Evolutionary conservation across 139 green algal species (phyloP).

Genomic region (Pseudopediastrum boryanum): DNA sequence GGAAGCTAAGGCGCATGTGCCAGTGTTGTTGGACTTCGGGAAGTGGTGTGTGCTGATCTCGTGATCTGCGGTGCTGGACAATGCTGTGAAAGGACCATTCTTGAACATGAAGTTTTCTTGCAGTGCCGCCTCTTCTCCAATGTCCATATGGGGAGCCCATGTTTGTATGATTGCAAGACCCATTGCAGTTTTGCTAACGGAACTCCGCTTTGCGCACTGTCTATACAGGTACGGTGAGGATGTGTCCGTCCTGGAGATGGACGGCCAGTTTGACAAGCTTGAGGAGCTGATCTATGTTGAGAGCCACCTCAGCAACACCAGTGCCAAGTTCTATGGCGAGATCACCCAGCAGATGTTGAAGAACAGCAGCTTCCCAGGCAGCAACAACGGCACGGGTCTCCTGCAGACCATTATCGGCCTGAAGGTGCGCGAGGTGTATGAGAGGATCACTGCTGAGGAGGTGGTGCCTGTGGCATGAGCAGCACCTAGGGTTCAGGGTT

Average conservation of each 20-base stretch:
- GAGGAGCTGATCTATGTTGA: slow-evolving; percentile 99
- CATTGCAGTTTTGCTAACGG: too few relatives aligned
- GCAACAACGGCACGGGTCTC: slow-evolving; percentile 99
- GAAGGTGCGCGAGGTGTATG: slow-evolving; percentile 97
- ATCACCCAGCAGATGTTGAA: slow-evolving; percentile 99
- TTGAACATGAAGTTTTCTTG: too few relatives aligned
- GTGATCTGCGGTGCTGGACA: too few relatives aligned
- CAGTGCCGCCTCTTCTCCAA: too few relatives aligned
- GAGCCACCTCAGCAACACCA: slow-evolving; percentile 97
- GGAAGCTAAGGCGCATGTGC: too few relatives aligned
- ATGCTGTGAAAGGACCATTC: too few relatives aligned
- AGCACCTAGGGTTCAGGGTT: too few relatives aligned
- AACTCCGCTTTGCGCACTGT: too few relatives aligned
- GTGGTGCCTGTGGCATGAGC: slow-evolving; percentile 43
- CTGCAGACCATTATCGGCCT: slow-evolving; percentile 84
- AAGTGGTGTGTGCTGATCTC: too few relatives aligned
- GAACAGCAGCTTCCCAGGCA: slow-evolving; percentile 95
- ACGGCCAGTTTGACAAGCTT: slow-evolving; percentile 99
- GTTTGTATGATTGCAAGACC: too few relatives aligned
- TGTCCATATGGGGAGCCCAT: too few relatives aligned
- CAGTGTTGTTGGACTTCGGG: too few relatives aligned
- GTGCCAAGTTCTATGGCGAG: slow-evolving; percentile 98
- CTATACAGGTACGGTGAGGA: slow-evolving; percentile 56
- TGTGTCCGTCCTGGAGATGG: slow-evolving; percentile 96
- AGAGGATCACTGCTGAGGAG: slow-evolving; percentile 89